These are phyloP conservation scores for Saccharomyces hybrid DNA, from an alignment of 1,139 yeast species.

Conservation along the genomic window DNA sequence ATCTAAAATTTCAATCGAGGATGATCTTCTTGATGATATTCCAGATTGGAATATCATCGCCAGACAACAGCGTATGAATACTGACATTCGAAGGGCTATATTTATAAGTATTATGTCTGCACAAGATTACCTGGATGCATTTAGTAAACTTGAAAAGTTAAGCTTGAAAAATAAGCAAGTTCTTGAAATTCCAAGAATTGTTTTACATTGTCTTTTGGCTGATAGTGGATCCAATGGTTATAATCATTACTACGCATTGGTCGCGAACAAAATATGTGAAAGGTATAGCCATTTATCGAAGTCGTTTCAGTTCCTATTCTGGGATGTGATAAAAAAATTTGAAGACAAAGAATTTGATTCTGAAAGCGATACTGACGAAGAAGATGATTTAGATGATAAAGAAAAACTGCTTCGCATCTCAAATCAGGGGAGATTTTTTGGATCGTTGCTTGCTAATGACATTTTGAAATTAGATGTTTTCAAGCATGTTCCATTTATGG, in stretches of 20 bases:
- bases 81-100: slow-evolving; percentile 87
- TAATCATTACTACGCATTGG: slow-evolving; percentile 83
- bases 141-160: slow-evolving; percentile 70
- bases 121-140: slow-evolving; percentile 83
- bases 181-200: slow-evolving; percentile 76
- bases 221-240: slow-evolving; percentile 53
- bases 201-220: slow-evolving; percentile 76
- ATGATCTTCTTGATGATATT: slow-evolving; percentile 53
- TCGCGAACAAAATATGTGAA: slow-evolving; percentile 69
- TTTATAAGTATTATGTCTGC: slow-evolving; percentile 94
- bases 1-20: slow-evolving; percentile 22
- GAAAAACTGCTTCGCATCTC: slow-evolving; percentile 49
- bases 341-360: slow-evolving; percentile 43
- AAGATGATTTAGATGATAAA: slow-evolving; percentile 36
- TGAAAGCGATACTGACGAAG: slow-evolving; percentile 35
- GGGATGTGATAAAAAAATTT: slow-evolving; percentile 78
- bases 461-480: slow-evolving; percentile 64
- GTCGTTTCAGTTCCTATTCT: slow-evolving; percentile 78
- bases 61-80: slow-evolving; percentile 81
- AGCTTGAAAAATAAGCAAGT: slow-evolving; percentile 76
- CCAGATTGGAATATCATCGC: slow-evolving; percentile 91
- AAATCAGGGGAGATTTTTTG: slow-evolving; percentile 75
- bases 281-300: slow-evolving; percentile 59
- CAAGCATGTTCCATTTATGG: slow-evolving; percentile 65
- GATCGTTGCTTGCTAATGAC: slow-evolving; percentile 64